Percentiles rank a stretch among this genome's conserved stretches.
phyloP scores from a whole-genome alignment of 2,329 filamentous ascomycete species.

The Pseudocercospora eumusae region DNA sequence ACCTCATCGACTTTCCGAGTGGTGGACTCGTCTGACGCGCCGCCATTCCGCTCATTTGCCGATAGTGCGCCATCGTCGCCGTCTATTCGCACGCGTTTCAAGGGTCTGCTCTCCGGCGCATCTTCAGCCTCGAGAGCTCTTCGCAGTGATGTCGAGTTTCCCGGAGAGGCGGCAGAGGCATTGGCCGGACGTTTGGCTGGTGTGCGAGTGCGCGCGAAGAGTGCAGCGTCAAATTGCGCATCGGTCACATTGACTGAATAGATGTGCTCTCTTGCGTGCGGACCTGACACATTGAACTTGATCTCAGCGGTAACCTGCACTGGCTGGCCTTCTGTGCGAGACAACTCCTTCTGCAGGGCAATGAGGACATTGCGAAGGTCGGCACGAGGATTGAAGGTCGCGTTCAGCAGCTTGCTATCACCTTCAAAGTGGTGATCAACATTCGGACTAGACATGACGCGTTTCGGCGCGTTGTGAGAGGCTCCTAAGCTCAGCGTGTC shows the following conservation, averaged over 20 bases:
- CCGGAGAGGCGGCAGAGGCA: constrained; percentile 19
- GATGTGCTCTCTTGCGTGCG: constrained; percentile 25
- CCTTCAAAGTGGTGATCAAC: constrained; percentile 33
- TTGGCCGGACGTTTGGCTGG: constrained; percentile 12
- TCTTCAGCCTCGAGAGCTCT: background rate
- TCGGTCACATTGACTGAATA: constrained; percentile 31
- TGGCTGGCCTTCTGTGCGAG: constrained; percentile 22
- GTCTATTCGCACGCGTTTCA: constrained; percentile 27
- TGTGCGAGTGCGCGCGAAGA: constrained; percentile 21
- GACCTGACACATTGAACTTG: constrained; percentile 27
- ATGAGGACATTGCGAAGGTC: constrained; percentile 29
- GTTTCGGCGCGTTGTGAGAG: constrained; percentile 11
- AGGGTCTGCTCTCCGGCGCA: constrained; percentile 19
- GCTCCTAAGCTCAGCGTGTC: background rate
- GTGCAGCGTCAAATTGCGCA: constrained; percentile 21
- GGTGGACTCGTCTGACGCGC: constrained; percentile 21
- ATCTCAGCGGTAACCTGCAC: constrained; percentile 30
- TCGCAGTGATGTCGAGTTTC: background rate
- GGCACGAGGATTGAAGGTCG: constrained; percentile 26
- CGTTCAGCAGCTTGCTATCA: constrained; percentile 29
- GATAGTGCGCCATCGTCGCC: constrained; percentile 14
- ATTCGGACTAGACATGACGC: constrained; percentile 15
- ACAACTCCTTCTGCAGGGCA: constrained; percentile 28
- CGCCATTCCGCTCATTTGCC: constrained; percentile 13
- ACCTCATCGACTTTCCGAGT: constrained; percentile 23